phyloP scores from a whole-genome alignment of 768 basidiomycete genomes.

The Coprinopsis strossmayeri region DNA sequence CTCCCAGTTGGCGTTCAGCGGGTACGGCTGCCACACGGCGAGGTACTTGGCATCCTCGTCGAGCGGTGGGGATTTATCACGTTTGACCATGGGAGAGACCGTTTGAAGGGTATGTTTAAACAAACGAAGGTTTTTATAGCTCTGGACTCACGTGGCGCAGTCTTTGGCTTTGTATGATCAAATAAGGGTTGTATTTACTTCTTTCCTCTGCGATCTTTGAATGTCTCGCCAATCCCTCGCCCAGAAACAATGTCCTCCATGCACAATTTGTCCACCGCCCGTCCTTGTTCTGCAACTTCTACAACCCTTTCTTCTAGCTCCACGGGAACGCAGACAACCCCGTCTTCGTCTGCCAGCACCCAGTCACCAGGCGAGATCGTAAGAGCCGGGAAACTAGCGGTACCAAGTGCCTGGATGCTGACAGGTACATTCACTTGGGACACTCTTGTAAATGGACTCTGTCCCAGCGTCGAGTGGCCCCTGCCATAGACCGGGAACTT shows the following conservation, averaged over 20 bases:
- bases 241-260: conserved; percentile 73
- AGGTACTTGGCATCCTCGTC: conserved; percentile 41
- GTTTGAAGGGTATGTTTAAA: not conserved
- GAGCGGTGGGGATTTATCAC: conserved; percentile 31
- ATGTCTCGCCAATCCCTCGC: conserved; percentile 68
- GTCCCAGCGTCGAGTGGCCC: conserved; percentile 79
- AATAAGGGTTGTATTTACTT: too few species aligned
- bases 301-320: conserved; percentile 48
- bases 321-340: conserved; percentile 76
- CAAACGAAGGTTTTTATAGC: not conserved
- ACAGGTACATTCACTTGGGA: conserved; percentile 69
- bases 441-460: conserved; percentile 77
- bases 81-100: conserved; percentile 36
- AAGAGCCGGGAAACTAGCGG: conserved; percentile 51
- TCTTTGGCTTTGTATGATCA: too few species aligned
- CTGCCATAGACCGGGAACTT: conserved; percentile 80
- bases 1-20: conserved; percentile 41
- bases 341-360: conserved; percentile 84
- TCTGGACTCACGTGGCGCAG: too few species aligned
- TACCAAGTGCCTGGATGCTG: too few species aligned
- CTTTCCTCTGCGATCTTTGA: conserved; percentile 55
- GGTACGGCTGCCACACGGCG: conserved; percentile 43
- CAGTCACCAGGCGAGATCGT: conserved; percentile 69
- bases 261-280: conserved; percentile 63
- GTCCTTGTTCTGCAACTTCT: conserved; percentile 48